Percentiles rank a stretch among this genome's conserved stretches.
phyloP scores from a whole-genome alignment of 352 stramenopile species.

The Globisporangium alternatum region DNA sequence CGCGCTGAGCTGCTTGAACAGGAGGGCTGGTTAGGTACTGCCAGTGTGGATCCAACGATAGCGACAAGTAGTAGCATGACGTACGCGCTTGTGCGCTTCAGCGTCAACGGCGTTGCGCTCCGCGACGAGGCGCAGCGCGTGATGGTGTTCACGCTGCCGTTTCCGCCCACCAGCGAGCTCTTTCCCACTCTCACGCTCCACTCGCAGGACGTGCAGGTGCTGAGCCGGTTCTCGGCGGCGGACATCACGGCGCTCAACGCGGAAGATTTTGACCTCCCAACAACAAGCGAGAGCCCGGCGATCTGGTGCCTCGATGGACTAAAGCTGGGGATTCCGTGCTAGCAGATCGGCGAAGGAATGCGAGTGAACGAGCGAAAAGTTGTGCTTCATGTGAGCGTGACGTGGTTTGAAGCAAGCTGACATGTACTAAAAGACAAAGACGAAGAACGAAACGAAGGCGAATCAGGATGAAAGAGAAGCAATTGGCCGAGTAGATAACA shows the following conservation, averaged over 20 bases:
- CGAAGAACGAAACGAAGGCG: not conserved
- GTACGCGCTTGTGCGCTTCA: slow-evolving; percentile 63
- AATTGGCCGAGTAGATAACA: slow-evolving; percentile 8
- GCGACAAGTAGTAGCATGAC: slow-evolving; percentile 11
- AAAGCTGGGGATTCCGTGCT: slow-evolving; percentile 24
- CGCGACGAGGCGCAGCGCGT: slow-evolving; percentile 49
- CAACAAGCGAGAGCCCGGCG: slow-evolving; percentile 25
- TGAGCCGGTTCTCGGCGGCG: slow-evolving; percentile 72
- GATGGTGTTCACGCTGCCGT: slow-evolving; percentile 56
- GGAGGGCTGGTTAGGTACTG: slow-evolving; percentile 5
- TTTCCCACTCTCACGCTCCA: slow-evolving; percentile 84
- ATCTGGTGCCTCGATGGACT: slow-evolving; percentile 80
- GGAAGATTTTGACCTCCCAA: slow-evolving; percentile 41
- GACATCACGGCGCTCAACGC: slow-evolving; percentile 59
- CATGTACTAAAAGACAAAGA: slow-evolving; percentile 6
- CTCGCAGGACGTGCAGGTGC: slow-evolving; percentile 75
- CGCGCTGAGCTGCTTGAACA: slow-evolving; percentile 21
- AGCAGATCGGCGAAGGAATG: not conserved
- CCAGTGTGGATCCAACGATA: slow-evolving; percentile 5
- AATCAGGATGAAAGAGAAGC: slow-evolving; percentile 5
- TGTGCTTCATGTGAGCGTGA: not conserved
- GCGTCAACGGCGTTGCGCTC: slow-evolving; percentile 61
- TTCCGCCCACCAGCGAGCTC: slow-evolving; percentile 63
- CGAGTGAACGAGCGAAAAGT: not conserved
- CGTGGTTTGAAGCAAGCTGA: not conserved